These are phyloP conservation scores for Kuraishia ogatae DNA, from an alignment of 805 yeast species.

Conservation along the genomic window DNA sequence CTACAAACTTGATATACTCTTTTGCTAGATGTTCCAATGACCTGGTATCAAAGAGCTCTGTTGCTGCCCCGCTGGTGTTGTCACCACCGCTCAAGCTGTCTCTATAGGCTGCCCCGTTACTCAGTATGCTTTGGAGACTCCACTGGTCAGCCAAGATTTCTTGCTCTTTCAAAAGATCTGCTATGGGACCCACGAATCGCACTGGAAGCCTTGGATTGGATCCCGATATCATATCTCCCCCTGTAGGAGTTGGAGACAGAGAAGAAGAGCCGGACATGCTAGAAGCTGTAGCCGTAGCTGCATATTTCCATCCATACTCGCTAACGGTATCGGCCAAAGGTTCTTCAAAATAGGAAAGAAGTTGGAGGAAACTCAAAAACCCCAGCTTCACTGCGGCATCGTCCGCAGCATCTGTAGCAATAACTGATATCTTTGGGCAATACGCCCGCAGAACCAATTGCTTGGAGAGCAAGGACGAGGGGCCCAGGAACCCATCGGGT, in stretches of 20 bases:
- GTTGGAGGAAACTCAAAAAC: conserved; percentile 10
- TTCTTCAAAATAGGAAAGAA: conserved; percentile 21
- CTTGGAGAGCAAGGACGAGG: conserved; percentile 17
- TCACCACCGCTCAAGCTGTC: conserved; percentile 6
- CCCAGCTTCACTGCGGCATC: conserved; percentile 12
- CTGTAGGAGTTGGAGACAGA: not conserved
- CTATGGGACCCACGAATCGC: conserved; percentile 18
- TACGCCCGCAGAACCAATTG: conserved; percentile 19
- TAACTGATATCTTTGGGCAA: conserved; percentile 24
- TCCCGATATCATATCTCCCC: not conserved
- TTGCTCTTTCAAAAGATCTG: conserved; percentile 15
- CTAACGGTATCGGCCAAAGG: conserved; percentile 8
- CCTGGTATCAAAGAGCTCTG: conserved; percentile 15
- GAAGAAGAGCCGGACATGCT: conserved; percentile 8
- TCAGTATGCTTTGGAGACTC: conserved; percentile 7
- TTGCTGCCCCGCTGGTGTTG: not conserved
- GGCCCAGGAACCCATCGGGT: conserved; percentile 16
- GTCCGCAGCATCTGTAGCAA: conserved; percentile 16
- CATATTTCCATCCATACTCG: conserved; percentile 9
- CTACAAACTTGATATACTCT: conserved; percentile 14
- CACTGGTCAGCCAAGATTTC: conserved; percentile 5
- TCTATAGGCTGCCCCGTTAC: conserved; percentile 6
- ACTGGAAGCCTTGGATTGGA: conserved; percentile 5
- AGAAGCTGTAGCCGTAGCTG: not conserved
- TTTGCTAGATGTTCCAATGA: conserved; percentile 10